Conservation (phyloP, 768 basidiomycete genomes). For the Tephrocybe rancida region DNA sequence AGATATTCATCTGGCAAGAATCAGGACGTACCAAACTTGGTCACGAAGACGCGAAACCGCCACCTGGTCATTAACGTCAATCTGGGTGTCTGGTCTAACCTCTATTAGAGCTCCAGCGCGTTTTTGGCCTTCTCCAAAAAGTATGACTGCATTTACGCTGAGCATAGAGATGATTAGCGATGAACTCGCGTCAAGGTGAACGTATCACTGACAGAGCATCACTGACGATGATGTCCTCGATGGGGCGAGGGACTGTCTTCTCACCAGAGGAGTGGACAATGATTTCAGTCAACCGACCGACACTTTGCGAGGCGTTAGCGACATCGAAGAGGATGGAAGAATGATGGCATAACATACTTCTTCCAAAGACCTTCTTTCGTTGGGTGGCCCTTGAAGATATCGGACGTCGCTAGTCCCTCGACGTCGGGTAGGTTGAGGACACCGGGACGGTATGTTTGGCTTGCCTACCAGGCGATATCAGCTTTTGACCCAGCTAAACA, state of each 20-base stretch:
- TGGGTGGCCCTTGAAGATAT: constrained; percentile 1
- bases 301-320: background rate
- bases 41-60: background rate
- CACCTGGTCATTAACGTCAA: background rate
- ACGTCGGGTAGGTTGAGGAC: background rate
- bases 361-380: background rate
- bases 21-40: constrained; percentile 1
- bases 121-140: background rate
- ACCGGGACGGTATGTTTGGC: background rate
- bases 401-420: background rate
- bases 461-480: background rate
- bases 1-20: background rate
- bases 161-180: too few species aligned
- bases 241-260: background rate
- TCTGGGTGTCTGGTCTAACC: background rate
- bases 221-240: background rate
- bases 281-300: background rate
- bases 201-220: background rate
- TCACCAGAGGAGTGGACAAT: constrained; percentile 5
- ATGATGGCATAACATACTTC: background rate
- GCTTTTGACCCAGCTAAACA: background rate
- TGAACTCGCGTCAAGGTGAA: background rate
- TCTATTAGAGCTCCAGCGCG: background rate
- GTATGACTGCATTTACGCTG: background rate
- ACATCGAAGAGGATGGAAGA: background rate